Evolutionary conservation across 371 early-diverging fungal species (phyloP).

Genomic region (Saksenaea vasiformis): DNA sequence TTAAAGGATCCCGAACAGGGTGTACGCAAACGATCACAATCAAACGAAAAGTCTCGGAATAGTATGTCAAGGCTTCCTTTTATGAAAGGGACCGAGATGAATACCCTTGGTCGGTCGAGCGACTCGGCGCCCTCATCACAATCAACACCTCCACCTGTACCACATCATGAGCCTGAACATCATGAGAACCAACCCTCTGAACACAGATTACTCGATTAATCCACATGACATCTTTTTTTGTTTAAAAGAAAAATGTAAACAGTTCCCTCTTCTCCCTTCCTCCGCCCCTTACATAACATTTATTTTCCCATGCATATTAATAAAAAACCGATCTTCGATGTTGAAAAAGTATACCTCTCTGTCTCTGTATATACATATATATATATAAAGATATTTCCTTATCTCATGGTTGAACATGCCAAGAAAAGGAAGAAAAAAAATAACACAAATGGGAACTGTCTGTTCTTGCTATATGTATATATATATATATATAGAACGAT

Average conservation of each 20-base stretch:
- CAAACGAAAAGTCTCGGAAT: slow-evolving; percentile 62
- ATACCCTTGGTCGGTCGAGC: slow-evolving; percentile 45
- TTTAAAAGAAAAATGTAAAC: not conserved
- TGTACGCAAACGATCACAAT: not conserved
- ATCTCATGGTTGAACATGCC: too few relatives aligned
- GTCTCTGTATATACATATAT: not conserved
- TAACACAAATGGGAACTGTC: too few relatives aligned
- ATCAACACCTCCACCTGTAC: not conserved
- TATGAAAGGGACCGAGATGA: slow-evolving; percentile 70
- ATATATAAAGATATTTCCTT: not conserved
- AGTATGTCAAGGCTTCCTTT: slow-evolving; percentile 62
- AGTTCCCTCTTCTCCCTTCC: not conserved
- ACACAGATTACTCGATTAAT: not conserved
- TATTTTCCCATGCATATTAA: too few relatives aligned
- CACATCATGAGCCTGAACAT: not conserved
- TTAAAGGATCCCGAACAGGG: slow-evolving; percentile 8
- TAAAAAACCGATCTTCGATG: too few relatives aligned
- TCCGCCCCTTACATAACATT: not conserved
- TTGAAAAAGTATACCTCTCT: too few relatives aligned
- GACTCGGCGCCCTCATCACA: not conserved
- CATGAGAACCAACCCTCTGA: not conserved
- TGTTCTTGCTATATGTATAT: too few relatives aligned
- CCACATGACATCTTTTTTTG: not conserved
- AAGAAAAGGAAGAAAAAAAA: too few relatives aligned
- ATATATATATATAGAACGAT: too few relatives aligned